phyloP scores from a whole-genome alignment of 2,329 filamentous ascomycete genomes.

The Trichoderma sp. region DNA sequence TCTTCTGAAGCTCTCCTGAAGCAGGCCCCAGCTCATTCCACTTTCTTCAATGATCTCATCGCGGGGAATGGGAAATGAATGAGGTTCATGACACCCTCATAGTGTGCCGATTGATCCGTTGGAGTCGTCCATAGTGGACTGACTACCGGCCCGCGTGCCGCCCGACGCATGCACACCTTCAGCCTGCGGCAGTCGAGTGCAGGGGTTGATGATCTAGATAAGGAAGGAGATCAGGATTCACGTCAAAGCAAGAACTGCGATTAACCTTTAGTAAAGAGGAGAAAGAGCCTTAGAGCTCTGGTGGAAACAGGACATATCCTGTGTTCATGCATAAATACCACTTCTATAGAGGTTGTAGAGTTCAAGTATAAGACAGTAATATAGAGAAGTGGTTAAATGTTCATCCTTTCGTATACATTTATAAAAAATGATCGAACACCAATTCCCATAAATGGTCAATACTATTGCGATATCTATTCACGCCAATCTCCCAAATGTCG shows the following conservation, averaged over 20 bases:
- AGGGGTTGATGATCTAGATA: conserved; percentile 2
- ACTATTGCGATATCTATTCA: not conserved
- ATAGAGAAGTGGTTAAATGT: not conserved
- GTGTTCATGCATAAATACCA: not conserved
- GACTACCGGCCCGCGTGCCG: not conserved
- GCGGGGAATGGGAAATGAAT: not conserved
- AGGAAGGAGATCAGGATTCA: not conserved
- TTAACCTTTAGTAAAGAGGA: not conserved
- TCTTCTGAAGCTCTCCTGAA: not conserved
- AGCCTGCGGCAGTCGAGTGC: not conserved
- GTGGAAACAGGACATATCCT: not conserved
- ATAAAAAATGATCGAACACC: not conserved
- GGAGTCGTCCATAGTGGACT: not conserved
- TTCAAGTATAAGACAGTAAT: not conserved
- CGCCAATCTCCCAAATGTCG: not conserved
- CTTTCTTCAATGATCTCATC: not conserved
- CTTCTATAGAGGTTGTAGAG: not conserved
- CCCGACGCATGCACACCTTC: not conserved
- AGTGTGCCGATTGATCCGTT: conserved; percentile 17
- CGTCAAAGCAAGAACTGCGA: not conserved
- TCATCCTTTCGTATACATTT: not conserved
- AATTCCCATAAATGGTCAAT: not conserved
- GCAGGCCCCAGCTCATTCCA: not conserved
- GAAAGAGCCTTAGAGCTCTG: not conserved
- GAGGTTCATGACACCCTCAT: not conserved